A percentile compares a stretch with the other conserved stretches of the same genome.
phyloP scores from a whole-genome alignment of 2,329 filamentous ascomycete species.

The Falciphora oryzae region DNA sequence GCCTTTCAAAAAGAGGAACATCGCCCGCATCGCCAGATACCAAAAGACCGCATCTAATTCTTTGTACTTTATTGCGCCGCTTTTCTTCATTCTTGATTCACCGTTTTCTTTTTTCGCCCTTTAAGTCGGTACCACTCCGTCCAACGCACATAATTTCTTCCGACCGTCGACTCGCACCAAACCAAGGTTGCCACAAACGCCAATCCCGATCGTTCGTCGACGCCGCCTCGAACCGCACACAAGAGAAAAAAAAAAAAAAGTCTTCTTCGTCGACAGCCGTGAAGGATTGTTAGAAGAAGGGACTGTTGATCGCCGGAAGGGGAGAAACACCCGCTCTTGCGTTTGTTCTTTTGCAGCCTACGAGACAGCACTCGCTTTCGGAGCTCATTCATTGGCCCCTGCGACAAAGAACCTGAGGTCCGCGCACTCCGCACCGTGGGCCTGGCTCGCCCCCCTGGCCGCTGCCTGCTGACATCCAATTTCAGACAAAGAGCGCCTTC shows the following conservation, averaged over 20 bases:
- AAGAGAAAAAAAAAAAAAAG: not conserved
- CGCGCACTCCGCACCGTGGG: not conserved
- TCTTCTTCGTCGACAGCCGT: not conserved
- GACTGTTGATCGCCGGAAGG: not conserved
- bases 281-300: not conserved
- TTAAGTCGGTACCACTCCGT: not conserved
- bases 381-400: not conserved
- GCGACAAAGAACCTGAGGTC: not conserved
- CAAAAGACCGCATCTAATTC: constrained; percentile 6
- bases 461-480: not conserved
- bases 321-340: not conserved
- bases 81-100: constrained; percentile 1
- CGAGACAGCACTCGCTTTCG: not conserved
- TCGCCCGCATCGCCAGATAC: not conserved
- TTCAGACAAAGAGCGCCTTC: not conserved
- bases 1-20: not conserved
- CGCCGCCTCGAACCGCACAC: too few species aligned
- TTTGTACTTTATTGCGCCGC: constrained; percentile 7
- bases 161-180: not conserved
- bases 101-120: not conserved
- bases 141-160: constrained; percentile 2
- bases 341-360: not conserved
- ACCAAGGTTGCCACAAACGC: not conserved
- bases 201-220: not conserved
- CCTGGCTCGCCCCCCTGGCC: not conserved